These are phyloP conservation scores for Glycyrrhiza uralensis DNA, from an alignment of 306 rosid genomes.

Conservation along the genomic window DNA sequence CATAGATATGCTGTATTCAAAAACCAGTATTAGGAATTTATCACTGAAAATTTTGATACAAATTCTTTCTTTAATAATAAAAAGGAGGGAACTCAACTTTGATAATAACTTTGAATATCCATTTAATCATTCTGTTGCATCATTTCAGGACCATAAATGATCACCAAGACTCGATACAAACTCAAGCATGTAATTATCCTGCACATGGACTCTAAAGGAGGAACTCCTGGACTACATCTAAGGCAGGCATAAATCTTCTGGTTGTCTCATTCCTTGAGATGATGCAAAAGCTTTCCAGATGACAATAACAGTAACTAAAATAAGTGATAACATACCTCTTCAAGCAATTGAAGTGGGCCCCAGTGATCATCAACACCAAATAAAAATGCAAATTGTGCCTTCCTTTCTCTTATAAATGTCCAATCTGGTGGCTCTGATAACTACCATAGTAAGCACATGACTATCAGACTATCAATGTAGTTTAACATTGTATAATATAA, in stretches of 20 bases:
- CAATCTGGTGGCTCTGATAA: conserved; percentile 82
- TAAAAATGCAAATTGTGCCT: conserved; percentile 64
- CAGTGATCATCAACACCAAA: conserved; percentile 83
- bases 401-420: conserved; percentile 66
- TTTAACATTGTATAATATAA: not conserved
- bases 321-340: conserved; percentile 55
- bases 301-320: not conserved
- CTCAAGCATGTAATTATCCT: conserved; percentile 3
- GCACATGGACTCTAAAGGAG: not conserved
- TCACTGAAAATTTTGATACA: not conserved
- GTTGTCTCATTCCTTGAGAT: not conserved
- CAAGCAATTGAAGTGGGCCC: conserved; percentile 82
- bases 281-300: conserved; percentile 18
- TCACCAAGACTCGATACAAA: not conserved
- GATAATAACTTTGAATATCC: not conserved
- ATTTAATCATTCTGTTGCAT: not conserved
- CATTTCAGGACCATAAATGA: conserved; percentile 5
- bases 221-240: not conserved
- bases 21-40: not conserved
- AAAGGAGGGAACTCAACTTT: not conserved
- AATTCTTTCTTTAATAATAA: not conserved
- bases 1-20: not conserved
- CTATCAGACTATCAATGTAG: conserved; percentile 12
- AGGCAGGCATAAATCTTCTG: not conserved
- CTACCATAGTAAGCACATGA: conserved; percentile 52